Evolutionary conservation across 2,329 filamentous ascomycete species (phyloP).

Genomic region (Beauveria pseudobassiana): DNA sequence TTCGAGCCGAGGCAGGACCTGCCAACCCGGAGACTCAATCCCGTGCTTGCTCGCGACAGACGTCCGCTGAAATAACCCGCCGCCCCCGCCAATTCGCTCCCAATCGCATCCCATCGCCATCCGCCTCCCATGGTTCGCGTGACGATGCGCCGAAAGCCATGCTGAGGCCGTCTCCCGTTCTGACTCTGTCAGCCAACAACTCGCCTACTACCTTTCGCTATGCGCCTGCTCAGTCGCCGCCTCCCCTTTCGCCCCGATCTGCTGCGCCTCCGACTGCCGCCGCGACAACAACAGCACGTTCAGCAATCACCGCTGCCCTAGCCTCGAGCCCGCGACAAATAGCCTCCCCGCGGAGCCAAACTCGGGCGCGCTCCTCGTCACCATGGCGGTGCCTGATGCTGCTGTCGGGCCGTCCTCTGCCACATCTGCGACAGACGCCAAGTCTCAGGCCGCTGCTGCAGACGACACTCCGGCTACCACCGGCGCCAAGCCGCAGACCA

Average conservation of each 20-base stretch:
- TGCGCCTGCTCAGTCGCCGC: constrained; percentile 8
- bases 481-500: background rate
- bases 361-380: background rate
- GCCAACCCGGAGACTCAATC: background rate
- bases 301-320: background rate
- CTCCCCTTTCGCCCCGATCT: constrained; percentile 4
- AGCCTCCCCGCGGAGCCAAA: background rate
- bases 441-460: background rate
- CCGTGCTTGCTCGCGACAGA: constrained; percentile 1
- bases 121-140: background rate
- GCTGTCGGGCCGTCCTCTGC: background rate
- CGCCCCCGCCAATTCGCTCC: background rate
- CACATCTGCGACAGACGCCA: background rate
- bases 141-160: constrained; percentile 13
- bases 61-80: background rate
- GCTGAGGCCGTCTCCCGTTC: constrained; percentile 11
- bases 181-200: constrained; percentile 5
- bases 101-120: background rate
- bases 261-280: background rate
- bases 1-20: background rate
- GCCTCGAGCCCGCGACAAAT: background rate
- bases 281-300: background rate
- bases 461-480: background rate
- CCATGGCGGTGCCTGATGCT: background rate
- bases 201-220: constrained; percentile 12